Base-by-base conservation (phyloP, 306 rosid genomes). In the Carpinus viminea region DNA sequence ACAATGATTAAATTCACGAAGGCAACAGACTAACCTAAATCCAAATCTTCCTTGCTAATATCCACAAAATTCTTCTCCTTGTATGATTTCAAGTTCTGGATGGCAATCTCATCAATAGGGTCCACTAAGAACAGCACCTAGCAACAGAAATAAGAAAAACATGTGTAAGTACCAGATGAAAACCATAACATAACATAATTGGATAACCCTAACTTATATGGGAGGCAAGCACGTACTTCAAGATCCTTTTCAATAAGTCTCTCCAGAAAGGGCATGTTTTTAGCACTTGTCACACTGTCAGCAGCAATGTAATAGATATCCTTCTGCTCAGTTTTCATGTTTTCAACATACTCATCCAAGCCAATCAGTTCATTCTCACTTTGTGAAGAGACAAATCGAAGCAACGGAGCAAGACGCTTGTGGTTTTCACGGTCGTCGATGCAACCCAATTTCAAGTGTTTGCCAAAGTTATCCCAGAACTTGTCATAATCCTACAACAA, bases 341-440 rank as follows among this genome's bases (percentile, higher is more conserved):
- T 93, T 74, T 90, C 98, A 83, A 96, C 94, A 87, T 96, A 96
- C 79, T 93, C 99, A 45, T 96, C 98, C 86, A 96, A 89, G 87
- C 99, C 80, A 85, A 96, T 93, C 83, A 89, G 64, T 15, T 86
- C 90, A 71, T 87, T 88, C 62, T 91, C 98, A 84, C 98, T 96
- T 79, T 93, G 97, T 79, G 96, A 90, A 80, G 99, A 91, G 90
- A 83, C 88, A 86, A 96, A 96, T 46, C 99, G 91, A 61, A 96
- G 99, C 87, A 96, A 79, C 0, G 98, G 99, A 70, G 93, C 99
- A 85, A 93, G 84, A 41, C 99, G 97, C 79, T 96, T 96, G 90
- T 96, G 98, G 79, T 96, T 96, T 76, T 91, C 99, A 51, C 90
- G 94, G 86, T 96, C 99, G 84, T 96, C 99, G 82, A 96, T 93